Base-by-base conservation (phyloP, 495 filamentous ascomycete genomes). In the Staphylotrichum longicolle region DNA sequence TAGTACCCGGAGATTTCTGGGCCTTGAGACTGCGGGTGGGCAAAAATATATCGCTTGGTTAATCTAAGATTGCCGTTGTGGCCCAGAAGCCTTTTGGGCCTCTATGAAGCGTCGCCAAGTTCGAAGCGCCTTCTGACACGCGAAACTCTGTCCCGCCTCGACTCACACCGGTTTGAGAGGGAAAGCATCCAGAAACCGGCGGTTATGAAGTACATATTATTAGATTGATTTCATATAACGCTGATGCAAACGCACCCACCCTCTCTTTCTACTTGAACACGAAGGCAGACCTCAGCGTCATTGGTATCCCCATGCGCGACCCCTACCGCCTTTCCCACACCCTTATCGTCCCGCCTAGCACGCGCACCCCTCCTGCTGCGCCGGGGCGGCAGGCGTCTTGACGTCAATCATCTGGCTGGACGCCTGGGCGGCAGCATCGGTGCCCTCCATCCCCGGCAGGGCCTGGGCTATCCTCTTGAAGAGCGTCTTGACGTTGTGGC, bases 381-480 rank as follows among this genome's bases (percentile, higher is more conserved):
- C 77, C 49, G 83, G 82, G 64, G 86, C 82, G 64, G 88, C 82
- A 65, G 83, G 84, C 57, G 87, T 96, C 69, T 93, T 93, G 64
- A 97, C 93, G 77, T 97, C 91, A 70, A 96, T 96, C 91, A 93
- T 89, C 75, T 85, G 85, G 78, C 83, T 90, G 56, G 88, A 83
- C 53, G 79, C 77, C 70, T 83, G 79, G 33, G 77, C 77, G 49
- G 80, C 82, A 63, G 83, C 85, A 67, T 88, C 87, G 62, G 88
- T 83, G 8, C 91, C 92, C 72, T 98, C 94, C 94, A 98, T 98
- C 35, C 94, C 94, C 4, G 94, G 94, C 66, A 98, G 83, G 37
- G 94, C 94, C 77, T 98, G 94, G 52, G 94, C 94, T 81, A 98
- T 98, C 77, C 91, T 86, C 78, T 89, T 89, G 80, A 98, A 98